A percentile compares a stretch with the other conserved stretches of the same genome.
Conservation (phyloP, 2,329 filamentous ascomycete species). For the Fusarium sp. region DNA sequence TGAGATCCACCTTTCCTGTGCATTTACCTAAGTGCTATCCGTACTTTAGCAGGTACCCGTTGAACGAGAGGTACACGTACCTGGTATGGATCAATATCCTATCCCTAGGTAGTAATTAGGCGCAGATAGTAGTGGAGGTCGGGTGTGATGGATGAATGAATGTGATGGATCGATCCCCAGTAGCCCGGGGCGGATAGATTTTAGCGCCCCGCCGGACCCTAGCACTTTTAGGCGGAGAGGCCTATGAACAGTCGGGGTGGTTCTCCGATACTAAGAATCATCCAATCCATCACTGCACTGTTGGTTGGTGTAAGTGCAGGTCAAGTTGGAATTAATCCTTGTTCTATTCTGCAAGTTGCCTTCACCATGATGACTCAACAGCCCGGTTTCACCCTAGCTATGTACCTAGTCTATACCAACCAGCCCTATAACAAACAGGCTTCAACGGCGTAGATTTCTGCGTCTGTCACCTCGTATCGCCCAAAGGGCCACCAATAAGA, state of each 20-base stretch:
- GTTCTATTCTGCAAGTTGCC: constrained; percentile 12
- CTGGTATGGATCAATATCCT: background rate
- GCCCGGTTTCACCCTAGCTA: constrained; percentile 26
- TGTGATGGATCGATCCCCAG: constrained; percentile 17
- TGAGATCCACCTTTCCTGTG: background rate
- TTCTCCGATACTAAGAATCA: background rate
- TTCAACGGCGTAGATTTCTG: background rate
- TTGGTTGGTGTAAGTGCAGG: background rate
- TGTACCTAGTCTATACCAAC: constrained; percentile 2
- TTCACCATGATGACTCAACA: constrained; percentile 1
- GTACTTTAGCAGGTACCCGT: background rate
- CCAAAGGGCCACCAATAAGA: background rate
- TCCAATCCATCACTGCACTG: background rate
- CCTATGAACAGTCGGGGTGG: background rate
- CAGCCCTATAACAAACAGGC: background rate
- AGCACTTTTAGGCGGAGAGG: background rate
- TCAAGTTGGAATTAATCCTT: constrained; percentile 7
- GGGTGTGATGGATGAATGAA: background rate
- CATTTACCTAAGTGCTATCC: background rate
- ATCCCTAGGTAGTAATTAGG: background rate
- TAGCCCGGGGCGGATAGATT: constrained; percentile 17
- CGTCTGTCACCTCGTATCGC: background rate
- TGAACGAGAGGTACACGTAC: background rate
- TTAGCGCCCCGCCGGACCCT: constrained; percentile 18
- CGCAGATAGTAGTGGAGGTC: background rate